Conservation (phyloP, 495 filamentous ascomycete species). For the Paragyromitra xinjiangensis region DNA sequence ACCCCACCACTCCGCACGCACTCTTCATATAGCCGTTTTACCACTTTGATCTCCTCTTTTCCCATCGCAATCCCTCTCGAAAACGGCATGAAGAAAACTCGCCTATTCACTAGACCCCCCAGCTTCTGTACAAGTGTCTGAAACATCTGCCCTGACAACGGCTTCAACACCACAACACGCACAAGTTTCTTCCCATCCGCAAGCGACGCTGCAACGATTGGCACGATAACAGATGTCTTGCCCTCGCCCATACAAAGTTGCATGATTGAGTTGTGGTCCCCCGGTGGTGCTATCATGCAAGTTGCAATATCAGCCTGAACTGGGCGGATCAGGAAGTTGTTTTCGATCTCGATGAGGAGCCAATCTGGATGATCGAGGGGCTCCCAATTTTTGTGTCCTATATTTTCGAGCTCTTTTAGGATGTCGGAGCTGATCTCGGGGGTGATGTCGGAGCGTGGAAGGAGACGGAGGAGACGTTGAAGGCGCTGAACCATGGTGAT, state of each 20-base stretch:
- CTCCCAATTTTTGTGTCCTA: slow-evolving; percentile 66
- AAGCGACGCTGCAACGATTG: slow-evolving; percentile 64
- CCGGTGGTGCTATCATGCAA: slow-evolving; percentile 63
- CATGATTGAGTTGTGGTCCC: slow-evolving; percentile 64
- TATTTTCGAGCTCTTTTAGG: slow-evolving; percentile 60
- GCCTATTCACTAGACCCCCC: slow-evolving; percentile 63
- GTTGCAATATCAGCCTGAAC: slow-evolving; percentile 66
- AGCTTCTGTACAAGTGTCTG: slow-evolving; percentile 63
- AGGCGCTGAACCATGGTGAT: slow-evolving; percentile 63
- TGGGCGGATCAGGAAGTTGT: slow-evolving; percentile 64
- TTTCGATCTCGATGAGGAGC: slow-evolving; percentile 69
- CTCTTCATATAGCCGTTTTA: slow-evolving; percentile 59
- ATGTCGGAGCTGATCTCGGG: slow-evolving; percentile 29
- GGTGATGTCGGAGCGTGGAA: slow-evolving; percentile 12
- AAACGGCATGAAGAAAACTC: slow-evolving; percentile 64
- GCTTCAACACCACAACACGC: slow-evolving; percentile 65
- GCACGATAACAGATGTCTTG: slow-evolving; percentile 66
- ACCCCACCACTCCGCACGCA: slow-evolving; percentile 59
- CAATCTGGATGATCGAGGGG: slow-evolving; percentile 63
- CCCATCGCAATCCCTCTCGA: slow-evolving; percentile 58
- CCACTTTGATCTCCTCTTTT: background rate
- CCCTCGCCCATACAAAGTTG: slow-evolving; percentile 63
- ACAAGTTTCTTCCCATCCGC: slow-evolving; percentile 62
- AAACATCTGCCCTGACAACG: slow-evolving; percentile 64
- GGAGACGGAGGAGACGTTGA: slow-evolving; percentile 56